Evolutionary conservation across 495 filamentous ascomycete species (phyloP).

Genomic region (Penicillium canariense): DNA sequence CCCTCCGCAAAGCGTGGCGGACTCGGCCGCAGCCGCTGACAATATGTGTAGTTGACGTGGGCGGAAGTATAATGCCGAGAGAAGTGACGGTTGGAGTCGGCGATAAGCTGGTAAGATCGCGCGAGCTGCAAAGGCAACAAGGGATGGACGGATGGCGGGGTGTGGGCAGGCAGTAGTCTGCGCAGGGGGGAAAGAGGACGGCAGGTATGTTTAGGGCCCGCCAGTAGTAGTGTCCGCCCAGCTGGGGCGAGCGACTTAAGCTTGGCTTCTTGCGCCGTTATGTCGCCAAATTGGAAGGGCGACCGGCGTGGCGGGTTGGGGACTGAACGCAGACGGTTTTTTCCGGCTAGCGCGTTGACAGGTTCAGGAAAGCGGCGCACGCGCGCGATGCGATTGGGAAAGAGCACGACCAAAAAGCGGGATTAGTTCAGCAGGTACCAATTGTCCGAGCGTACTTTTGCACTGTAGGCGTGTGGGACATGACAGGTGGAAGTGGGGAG

Average conservation of each 20-base stretch:
- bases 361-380: not conserved
- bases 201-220: not conserved
- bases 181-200: not conserved
- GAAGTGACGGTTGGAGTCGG: constrained; percentile 13
- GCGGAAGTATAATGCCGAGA: constrained; percentile 16
- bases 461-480: not conserved
- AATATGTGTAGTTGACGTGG: constrained; percentile 7
- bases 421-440: constrained; percentile 1
- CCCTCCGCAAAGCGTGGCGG: constrained; percentile 18
- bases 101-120: constrained; percentile 7
- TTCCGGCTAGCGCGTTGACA: constrained; percentile 6
- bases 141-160: not conserved
- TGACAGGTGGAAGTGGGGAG: not conserved
- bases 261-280: not conserved
- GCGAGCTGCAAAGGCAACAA: not conserved
- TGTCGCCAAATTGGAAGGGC: not conserved
- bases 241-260: not conserved
- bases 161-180: not conserved
- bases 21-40: constrained; percentile 9
- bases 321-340: constrained; percentile 10
- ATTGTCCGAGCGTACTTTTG: constrained; percentile 10
- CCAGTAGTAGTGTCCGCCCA: not conserved
- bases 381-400: constrained; percentile 1
- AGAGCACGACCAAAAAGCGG: not conserved
- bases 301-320: not conserved